phyloP scores from a whole-genome alignment of 768 basidiomycete species.

The Amanita polypyramis region DNA sequence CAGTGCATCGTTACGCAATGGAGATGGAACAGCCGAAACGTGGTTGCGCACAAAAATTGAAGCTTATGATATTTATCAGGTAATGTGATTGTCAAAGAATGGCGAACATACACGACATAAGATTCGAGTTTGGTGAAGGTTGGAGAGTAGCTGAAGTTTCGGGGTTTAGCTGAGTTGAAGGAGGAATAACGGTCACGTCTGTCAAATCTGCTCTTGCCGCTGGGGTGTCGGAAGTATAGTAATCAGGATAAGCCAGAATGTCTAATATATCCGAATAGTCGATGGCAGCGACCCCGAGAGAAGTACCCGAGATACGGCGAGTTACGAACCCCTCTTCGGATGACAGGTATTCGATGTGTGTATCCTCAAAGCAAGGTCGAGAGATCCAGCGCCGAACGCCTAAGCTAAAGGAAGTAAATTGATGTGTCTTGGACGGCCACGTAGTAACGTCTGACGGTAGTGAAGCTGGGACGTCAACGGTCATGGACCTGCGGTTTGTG shows the following conservation, averaged over 20 bases:
- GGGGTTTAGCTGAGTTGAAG: conserved; percentile 2
- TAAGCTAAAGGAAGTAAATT: conserved; percentile 31
- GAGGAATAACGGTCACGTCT: conserved; percentile 10
- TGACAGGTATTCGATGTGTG: conserved; percentile 44
- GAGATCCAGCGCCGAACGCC: conserved; percentile 61
- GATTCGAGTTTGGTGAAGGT: conserved; percentile 7
- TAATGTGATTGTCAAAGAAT: background rate
- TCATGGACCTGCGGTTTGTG: conserved; percentile 17
- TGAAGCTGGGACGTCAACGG: conserved; percentile 11
- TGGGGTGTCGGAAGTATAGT: background rate
- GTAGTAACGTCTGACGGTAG: conserved; percentile 20
- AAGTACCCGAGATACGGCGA: conserved; percentile 34
- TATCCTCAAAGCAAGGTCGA: conserved; percentile 71
- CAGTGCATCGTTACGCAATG: conserved; percentile 29
- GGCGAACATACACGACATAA: conserved; percentile 4
- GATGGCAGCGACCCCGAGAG: conserved; percentile 55
- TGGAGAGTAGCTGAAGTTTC: background rate
- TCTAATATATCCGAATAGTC: conserved; percentile 66
- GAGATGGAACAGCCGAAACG: conserved; percentile 36
- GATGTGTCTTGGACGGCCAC: conserved; percentile 21
- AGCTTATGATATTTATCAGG: background rate
- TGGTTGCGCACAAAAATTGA: conserved; percentile 8
- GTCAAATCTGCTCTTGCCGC: background rate
- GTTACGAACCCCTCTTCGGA: conserved; percentile 24
- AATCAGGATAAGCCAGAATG: conserved; percentile 43